Evolutionary conservation across 176 grass and related monocot genomes (phyloP), one percentile per base, ranked within the genome.

Genomic region (Urochloa ruziziensis): DNA sequence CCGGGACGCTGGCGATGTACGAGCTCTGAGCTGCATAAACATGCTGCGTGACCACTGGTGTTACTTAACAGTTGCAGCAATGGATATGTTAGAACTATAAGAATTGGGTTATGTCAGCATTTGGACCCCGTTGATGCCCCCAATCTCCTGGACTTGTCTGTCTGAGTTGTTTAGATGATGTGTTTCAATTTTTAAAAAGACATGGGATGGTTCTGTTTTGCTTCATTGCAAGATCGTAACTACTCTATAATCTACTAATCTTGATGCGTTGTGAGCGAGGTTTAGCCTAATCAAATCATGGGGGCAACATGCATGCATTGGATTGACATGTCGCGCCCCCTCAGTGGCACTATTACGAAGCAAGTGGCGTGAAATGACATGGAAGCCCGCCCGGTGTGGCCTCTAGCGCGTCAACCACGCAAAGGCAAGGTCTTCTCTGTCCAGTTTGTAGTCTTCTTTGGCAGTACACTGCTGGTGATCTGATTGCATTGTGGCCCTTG

Each of bases 1-100:
- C 18, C 4, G 74, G 75, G 36, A 68, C 68, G 29, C 15, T 84
- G 67, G 81, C 73, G 12, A 58, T 29, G 36, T 79, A 67, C 43
- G 59, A 84, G 16, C 87, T 84, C 23, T 83, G 60, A 29, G 11
- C 7, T 24, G 42, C 18, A 15, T 18, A 28, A n/a, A n/a, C n/a
- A n/a, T 8, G 42, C 9, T 43, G 42, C 9, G 42, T 43, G n/a
- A n/a, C n/a, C n/a, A n/a, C n/a, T n/a, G n/a, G n/a, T n/a, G n/a
- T n/a, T n/a, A n/a, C n/a, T n/a, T n/a, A n/a, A n/a, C n/a, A n/a
- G n/a, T n/a, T n/a, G n/a, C n/a, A n/a, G n/a, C n/a, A n/a, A n/a
- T n/a, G n/a, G n/a, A n/a, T n/a, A n/a, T n/a, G n/a, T n/a, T n/a
- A n/a, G n/a, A n/a, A n/a, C n/a, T n/a, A n/a, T n/a, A n/a, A n/a